Evolutionary conservation across 441 rosid genomes (phyloP), one percentile per base, ranked within the genome.

Genomic region (Breynia disticha): DNA sequence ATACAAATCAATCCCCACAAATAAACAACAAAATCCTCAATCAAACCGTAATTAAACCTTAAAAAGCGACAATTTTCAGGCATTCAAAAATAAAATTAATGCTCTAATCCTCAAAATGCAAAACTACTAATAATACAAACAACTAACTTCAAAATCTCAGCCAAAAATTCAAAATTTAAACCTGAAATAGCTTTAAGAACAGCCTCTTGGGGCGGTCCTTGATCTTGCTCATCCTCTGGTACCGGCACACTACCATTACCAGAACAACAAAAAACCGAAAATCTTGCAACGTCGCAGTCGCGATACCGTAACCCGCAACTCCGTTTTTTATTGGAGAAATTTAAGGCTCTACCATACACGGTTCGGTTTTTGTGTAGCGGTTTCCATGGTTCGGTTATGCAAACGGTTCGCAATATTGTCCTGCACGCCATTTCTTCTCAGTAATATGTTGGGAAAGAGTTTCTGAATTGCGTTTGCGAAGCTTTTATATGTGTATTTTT

Each of bases 131-230:
- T n/a, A n/a, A n/a, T n/a, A n/a, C n/a, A n/a, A n/a, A n/a, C n/a
- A n/a, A n/a, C n/a, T n/a, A n/a, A n/a, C n/a, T n/a, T n/a, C n/a
- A n/a, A n/a, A n/a, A 38, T 47, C 16, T 8, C n/a, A 54, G 18
- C 16, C 3, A 19, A 46, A 50, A 19, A 49, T 21, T n/a, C 19
- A 53, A 46, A 46, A 48, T 5, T 12, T 17, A 11, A 37, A 86
- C 97, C 95, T 71, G 96, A 87, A 72, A 90, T 90, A 60, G 93
- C 95, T 67, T 81, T 90, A 44, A 90, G 90, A 54, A 90, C 84
- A 35, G 96, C 98, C 72, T 90, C 98, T 59, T 87, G 98, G 42
- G 98, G 95, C 2, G 95, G 98, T 0, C 76, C 87, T 67, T 87
- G 96, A 55, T 90, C 97, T 15, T 65, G 60, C 43, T 77, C 90